Evolutionary conservation across 2,329 filamentous ascomycete species (phyloP).

Genomic region (Ascochyta koolunga): DNA sequence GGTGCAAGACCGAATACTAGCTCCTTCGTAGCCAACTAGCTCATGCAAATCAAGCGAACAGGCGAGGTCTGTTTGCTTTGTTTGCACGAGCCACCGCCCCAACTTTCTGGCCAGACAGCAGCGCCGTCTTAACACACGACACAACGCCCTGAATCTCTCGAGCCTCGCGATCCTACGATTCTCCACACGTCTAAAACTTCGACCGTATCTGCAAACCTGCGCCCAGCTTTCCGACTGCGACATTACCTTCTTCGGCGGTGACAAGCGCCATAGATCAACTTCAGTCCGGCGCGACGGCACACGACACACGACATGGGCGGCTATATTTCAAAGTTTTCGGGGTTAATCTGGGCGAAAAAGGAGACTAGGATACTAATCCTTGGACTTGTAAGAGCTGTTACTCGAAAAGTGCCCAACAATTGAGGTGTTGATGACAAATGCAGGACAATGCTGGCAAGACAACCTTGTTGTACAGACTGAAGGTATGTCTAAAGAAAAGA

Average conservation of each 20-base stretch:
- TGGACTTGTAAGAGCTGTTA: slow-evolving; percentile 72
- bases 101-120: slow-evolving; percentile 35
- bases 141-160: neutral
- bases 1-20: too few relatives aligned
- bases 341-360: slow-evolving; percentile 79
- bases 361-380: slow-evolving; percentile 96
- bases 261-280: slow-evolving; percentile 20
- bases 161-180: neutral
- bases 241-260: slow-evolving; percentile 11
- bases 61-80: slow-evolving; percentile 35
- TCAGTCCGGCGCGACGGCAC: slow-evolving; percentile 18
- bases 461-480: slow-evolving; percentile 92
- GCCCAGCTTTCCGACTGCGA: neutral
- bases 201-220: neutral
- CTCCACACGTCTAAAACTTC: neutral
- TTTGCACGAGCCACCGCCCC: slow-evolving; percentile 28
- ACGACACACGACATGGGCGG: slow-evolving; percentile 39
- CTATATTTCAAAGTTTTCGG: slow-evolving; percentile 39
- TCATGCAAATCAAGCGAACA: too few relatives aligned
- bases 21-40: too few relatives aligned
- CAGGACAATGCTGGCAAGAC: slow-evolving; percentile 99
- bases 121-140: slow-evolving; percentile 22
- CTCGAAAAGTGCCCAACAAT: neutral
- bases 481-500: slow-evolving; percentile 62
- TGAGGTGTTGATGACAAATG: slow-evolving; percentile 35